Evolutionary conservation across 208 protist species (phyloP), one percentile per base, ranked within the genome.

Genomic region (Trypanosoma cruzi): DNA sequence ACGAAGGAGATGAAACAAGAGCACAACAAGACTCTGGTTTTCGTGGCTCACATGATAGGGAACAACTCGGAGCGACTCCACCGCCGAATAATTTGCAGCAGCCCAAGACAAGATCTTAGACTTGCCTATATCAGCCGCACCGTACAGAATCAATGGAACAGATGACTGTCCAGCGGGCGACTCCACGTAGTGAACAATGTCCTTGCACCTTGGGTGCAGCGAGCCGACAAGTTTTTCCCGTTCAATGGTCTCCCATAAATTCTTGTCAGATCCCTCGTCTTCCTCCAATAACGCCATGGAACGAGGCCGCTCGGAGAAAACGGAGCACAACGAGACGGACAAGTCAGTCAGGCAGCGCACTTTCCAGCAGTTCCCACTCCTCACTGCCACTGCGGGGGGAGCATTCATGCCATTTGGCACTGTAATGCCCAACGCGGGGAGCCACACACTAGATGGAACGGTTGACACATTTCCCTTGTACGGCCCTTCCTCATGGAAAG

Each of bases 321-420:
- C 64, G 16, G 74, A 62, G n/a, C 48, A 34, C 26, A 93, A 68
- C 24, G 88, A 74, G 40, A 69, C 53, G 48, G 81, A 75, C 26
- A 93, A 79, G 66, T 96, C 90, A 54, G 79, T 90, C 68, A 92
- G 87, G 66, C 88, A 96, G 22, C 87, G 83, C 22, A 87, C 75
- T 6, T 46, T 56, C 60, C 74, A 79, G 49, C 64, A 29, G 29
- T 36, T 65, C n/a, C 71, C 50, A n/a, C 61, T 84, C 26, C 57
- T 49, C 4, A 79, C 52, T n/a, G 68, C 80, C 32, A 86, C 48
- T 1, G 82, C 79, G 18, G 54, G n/a, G 7, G 73, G 75, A 24
- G 37, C 42, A 10, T 32, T 46, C 1, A 75, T 36, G 1, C 20
- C 60, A n/a, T 71, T 54, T 6, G 52, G 26, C n/a, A 46, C 67